A percentile compares a stretch with the other conserved stretches of the same genome.
Conservation (phyloP, 352 stramenopile genomes). For the Phytopythium mirpurense region DNA sequence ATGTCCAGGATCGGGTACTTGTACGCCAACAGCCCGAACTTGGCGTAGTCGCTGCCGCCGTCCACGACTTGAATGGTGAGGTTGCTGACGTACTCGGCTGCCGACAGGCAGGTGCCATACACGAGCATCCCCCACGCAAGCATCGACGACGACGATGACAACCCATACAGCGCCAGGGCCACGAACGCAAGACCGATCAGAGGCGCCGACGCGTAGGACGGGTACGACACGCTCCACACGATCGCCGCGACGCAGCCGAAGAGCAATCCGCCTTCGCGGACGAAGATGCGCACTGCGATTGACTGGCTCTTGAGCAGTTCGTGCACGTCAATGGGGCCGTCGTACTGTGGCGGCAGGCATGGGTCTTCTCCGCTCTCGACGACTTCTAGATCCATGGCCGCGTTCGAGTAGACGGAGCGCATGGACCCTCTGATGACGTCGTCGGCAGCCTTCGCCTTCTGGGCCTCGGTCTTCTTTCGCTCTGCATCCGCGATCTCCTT, state of each 20-base stretch:
- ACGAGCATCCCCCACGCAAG: constrained; percentile 62
- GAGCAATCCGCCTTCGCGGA: constrained; percentile 60
- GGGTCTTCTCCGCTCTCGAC: constrained; percentile 6
- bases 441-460: constrained; percentile 1
- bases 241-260: constrained; percentile 62
- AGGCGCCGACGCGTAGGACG: constrained; percentile 64
- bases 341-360: background rate
- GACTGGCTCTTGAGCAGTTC: constrained; percentile 58
- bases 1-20: constrained; percentile 75
- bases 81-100: constrained; percentile 66
- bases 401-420: constrained; percentile 10
- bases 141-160: constrained; percentile 36
- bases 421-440: constrained; percentile 1
- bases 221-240: constrained; percentile 78
- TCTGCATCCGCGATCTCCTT: constrained; percentile 2
- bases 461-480: constrained; percentile 5
- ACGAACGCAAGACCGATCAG: constrained; percentile 65
- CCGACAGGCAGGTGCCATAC: constrained; percentile 48
- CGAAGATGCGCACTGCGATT: constrained; percentile 57
- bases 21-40: constrained; percentile 61
- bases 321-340: constrained; percentile 23
- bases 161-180: constrained; percentile 59
- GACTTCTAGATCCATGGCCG: constrained; percentile 16
- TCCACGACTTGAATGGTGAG: constrained; percentile 47
- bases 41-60: constrained; percentile 36